Percentiles rank a stretch among this genome's conserved stretches.
phyloP scores from a whole-genome alignment of 192 early-diverging fungal genomes.

The Backusella psychrophila region DNA sequence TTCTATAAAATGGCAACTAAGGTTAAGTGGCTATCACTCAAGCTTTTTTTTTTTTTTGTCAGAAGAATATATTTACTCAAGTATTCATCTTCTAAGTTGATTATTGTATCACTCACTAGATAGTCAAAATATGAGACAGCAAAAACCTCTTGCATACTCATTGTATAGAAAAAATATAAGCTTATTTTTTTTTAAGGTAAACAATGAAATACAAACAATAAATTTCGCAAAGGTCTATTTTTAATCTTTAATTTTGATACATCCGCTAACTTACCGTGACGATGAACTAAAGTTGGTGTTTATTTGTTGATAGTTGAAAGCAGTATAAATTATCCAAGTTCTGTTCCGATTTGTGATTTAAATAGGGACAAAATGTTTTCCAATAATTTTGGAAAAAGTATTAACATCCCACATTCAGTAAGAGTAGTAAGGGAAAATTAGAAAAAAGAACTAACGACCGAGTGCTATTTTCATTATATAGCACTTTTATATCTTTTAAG shows the following conservation, averaged over 20 bases:
- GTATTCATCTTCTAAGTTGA: no score
- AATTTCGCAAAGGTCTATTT: neutral
- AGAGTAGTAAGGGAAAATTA: neutral
- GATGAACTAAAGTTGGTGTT: neutral
- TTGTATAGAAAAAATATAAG: neutral
- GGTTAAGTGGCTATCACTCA: no score
- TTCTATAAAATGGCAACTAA: no score
- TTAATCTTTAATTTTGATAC: neutral
- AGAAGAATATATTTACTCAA: no score
- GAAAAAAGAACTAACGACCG: neutral
- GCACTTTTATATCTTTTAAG: conserved; percentile 1
- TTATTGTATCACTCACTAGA: no score
- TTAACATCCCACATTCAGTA: neutral
- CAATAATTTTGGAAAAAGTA: neutral
- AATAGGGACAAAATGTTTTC: neutral
- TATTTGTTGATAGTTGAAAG: neutral
- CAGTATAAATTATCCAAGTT: neutral
- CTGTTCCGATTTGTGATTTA: neutral
- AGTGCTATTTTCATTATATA: neutral
- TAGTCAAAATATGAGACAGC: no score
- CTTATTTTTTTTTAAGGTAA: neutral
- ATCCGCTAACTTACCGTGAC: neutral
- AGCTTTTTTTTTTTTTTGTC: no score
- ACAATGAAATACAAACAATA: neutral
- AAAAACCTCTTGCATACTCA: no score